These are phyloP conservation scores for Cutaneotrichosporon daszewskae DNA, from an alignment of 1,284 basidiomycete species.

Conservation along the genomic window DNA sequence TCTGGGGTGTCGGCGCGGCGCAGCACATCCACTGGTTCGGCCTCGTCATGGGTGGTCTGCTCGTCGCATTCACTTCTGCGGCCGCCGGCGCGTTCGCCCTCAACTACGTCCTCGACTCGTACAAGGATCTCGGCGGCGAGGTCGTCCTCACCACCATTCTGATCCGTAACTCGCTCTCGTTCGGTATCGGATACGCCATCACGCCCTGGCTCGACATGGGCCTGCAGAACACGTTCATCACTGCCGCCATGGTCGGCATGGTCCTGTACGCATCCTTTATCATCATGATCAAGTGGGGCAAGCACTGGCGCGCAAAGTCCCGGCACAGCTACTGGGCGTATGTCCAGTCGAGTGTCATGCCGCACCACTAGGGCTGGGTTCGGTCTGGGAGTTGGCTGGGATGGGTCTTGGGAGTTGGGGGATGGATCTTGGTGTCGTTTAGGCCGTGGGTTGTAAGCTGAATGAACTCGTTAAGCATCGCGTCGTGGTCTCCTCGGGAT, in stretches of 20 bases:
- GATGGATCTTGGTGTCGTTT: no score
- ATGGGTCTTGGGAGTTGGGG: no score
- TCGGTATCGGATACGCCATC: conserved; percentile 21
- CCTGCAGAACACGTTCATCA: conserved; percentile 19
- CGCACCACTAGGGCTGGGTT: no score
- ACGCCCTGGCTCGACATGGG: conserved; percentile 23
- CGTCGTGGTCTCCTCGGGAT: no score
- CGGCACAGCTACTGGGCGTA: conserved; percentile 18
- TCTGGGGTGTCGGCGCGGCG: conserved; percentile 29
- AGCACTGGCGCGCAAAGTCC: conserved; percentile 11
- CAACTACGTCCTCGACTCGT: conserved; percentile 28
- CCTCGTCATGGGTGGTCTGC: conserved; percentile 19
- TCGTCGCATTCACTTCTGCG: conserved; percentile 20
- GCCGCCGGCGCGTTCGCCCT: conserved; percentile 22
- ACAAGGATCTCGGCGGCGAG: conserved; percentile 25
- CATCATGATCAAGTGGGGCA: conserved; percentile 17
- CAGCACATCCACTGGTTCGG: conserved; percentile 24
- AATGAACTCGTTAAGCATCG: no score
- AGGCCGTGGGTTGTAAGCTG: no score
- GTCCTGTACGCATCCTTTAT: conserved; percentile 17
- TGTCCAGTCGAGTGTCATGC: conserved; percentile 14
- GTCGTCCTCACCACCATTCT: conserved; percentile 23
- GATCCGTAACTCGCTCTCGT: conserved; percentile 16
- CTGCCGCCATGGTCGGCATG: conserved; percentile 18
- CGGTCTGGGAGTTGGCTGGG: no score